Base-by-base conservation (phyloP, 2,329 filamentous ascomycete species). In the Trichophyton mentagrophytes region DNA sequence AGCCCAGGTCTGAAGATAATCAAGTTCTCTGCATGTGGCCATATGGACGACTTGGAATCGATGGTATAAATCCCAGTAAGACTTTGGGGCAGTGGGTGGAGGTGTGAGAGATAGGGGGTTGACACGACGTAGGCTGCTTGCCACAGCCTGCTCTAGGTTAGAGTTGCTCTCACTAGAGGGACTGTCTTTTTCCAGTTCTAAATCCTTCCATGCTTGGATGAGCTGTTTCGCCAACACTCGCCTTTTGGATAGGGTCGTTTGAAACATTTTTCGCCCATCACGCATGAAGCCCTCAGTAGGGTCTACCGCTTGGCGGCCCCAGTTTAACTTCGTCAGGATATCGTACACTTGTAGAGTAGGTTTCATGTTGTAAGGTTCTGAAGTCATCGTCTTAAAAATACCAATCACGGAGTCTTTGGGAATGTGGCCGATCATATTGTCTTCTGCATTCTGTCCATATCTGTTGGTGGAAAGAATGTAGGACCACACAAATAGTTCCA, bases 401-500 rank as follows among this genome's bases (percentile, higher is more conserved):
- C 74, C 69, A 44, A 77, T 68, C 3, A 87, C 71, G n/a, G 80
- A 75, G 2, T 73, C 63, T 2, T 67, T 55, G 0, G 74, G 69
- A 6, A 85, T 68, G 61, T 70, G 61, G 51, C 71, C 74, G 9
- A 65, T 57, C 5, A 40, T 57, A 46, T 65, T 63, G 33, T 68
- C 61, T 56, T 65, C 47, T 72, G 61, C 60, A 65, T 73, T 56
- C 63, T 63, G 40, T 66, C 71, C 56, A 71, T 73, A 61, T 72
- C 76, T 47, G 68, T 75, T 63, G 69, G 74, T 69, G 2, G 78
- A 75, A 46, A 84, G 76, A 8, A 88, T 75, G 66, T 83, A 86
- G 0, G 85, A 80, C 81, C 86, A 88, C 63, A 83, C 78, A 15
- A 91, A 75, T 1, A 92, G 72, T 60, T 85, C 81, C 6, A 78